Percentiles rank a stretch among this genome's conserved stretches.
phyloP scores from a whole-genome alignment of 1,139 yeast species.

The Yamadazyma mexicana region DNA sequence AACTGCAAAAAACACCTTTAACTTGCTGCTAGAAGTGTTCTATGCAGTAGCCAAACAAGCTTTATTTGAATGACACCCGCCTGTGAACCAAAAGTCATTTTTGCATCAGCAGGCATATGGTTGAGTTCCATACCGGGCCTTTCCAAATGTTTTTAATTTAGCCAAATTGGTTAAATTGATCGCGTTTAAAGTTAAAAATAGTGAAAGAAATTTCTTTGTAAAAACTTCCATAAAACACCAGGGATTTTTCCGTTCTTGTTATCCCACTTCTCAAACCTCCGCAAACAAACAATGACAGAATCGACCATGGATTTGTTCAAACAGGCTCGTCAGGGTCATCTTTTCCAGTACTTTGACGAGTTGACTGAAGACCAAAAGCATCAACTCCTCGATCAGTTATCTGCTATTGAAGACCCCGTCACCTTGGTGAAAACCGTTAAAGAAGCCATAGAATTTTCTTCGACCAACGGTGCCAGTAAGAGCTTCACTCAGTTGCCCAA shows the following conservation, averaged over 20 bases:
- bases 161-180: slow-evolving; percentile 17
- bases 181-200: slow-evolving; percentile 16
- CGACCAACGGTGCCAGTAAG: slow-evolving; percentile 29
- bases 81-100: too few relatives aligned
- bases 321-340: slow-evolving; percentile 50
- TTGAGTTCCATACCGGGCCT: too few relatives aligned
- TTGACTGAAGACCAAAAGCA: slow-evolving; percentile 31
- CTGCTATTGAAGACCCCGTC: slow-evolving; percentile 42
- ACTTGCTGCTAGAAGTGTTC: too few relatives aligned
- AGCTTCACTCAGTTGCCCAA: slow-evolving; percentile 53
- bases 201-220: slow-evolving; percentile 3
- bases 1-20: too few relatives aligned
- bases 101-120: too few relatives aligned
- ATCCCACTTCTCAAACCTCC: not conserved
- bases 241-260: not conserved
- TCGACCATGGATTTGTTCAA: slow-evolving; percentile 40
- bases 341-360: slow-evolving; percentile 42
- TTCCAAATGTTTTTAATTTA: slow-evolving; percentile 2
- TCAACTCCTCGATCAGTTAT: slow-evolving; percentile 36
- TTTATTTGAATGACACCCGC: too few relatives aligned
- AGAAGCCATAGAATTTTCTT: slow-evolving; percentile 46
- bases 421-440: slow-evolving; percentile 44
- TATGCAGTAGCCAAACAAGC: too few relatives aligned
- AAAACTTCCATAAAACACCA: slow-evolving; percentile 1
- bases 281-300: slow-evolving; percentile 15